phyloP scores from a whole-genome alignment of 805 yeast species.

The Starmerella scarabaei region DNA sequence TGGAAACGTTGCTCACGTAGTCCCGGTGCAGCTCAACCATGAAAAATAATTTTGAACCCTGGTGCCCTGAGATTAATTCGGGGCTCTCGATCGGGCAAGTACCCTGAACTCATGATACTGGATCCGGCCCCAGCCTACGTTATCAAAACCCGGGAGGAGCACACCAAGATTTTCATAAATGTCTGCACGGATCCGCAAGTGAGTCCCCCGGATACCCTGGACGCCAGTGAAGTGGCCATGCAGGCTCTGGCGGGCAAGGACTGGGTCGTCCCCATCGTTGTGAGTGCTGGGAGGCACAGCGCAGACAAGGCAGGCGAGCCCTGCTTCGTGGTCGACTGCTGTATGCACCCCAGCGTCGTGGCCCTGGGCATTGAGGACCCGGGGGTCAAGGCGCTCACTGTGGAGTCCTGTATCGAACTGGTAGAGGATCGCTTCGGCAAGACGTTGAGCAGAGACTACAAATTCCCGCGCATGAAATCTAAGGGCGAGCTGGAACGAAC shows the following conservation, averaged over 20 bases:
- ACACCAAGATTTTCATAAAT: constrained; percentile 63
- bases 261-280: constrained; percentile 78
- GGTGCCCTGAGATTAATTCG: too few relatives aligned
- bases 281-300: constrained; percentile 42
- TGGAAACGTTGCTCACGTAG: constrained; percentile 34
- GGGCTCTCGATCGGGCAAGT: neutral
- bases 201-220: constrained; percentile 42
- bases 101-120: constrained; percentile 19
- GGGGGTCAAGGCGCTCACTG: constrained; percentile 50
- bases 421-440: constrained; percentile 46
- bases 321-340: constrained; percentile 66
- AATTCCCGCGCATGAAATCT: constrained; percentile 55
- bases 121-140: constrained; percentile 62
- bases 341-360: constrained; percentile 52
- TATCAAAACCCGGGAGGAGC: constrained; percentile 26
- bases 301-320: constrained; percentile 52
- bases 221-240: constrained; percentile 35
- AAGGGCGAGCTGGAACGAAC: constrained; percentile 51
- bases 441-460: constrained; percentile 45
- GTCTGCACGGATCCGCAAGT: constrained; percentile 54
- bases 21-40: constrained; percentile 22
- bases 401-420: constrained; percentile 77
- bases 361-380: constrained; percentile 45
- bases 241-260: constrained; percentile 52
- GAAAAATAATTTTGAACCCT: neutral